phyloP scores from a whole-genome alignment of 345 rosid genomes.

The Moricandia moricandioides region DNA sequence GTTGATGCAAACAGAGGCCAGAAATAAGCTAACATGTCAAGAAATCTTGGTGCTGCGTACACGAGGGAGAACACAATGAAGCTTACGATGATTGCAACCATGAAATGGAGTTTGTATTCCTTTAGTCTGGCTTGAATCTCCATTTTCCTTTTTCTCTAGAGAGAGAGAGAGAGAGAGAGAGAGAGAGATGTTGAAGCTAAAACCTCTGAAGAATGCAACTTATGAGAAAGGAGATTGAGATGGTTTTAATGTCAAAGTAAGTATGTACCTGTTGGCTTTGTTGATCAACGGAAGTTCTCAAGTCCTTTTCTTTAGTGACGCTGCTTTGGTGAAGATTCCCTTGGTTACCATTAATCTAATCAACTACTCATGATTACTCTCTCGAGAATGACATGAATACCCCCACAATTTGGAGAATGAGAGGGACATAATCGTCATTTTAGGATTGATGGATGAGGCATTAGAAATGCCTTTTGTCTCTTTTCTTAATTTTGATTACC shows the following conservation, averaged over 20 bases:
- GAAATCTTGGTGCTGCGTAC: conserved; percentile 57
- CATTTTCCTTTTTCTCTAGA: conserved; percentile 35
- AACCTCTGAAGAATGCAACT: conserved; percentile 11
- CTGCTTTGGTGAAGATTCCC: conserved; percentile 34
- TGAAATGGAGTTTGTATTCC: conserved; percentile 57
- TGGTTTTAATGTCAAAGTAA: conserved; percentile 14
- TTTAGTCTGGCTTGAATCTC: conserved; percentile 49
- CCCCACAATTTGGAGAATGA: conserved; percentile 3
- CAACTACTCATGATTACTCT: conserved; percentile 25
- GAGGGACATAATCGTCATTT: conserved; percentile 24
- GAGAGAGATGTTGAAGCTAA: conserved; percentile 8
- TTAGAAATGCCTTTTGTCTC: conserved; percentile 26
- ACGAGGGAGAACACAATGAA: conserved; percentile 37
- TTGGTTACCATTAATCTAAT: conserved; percentile 11
- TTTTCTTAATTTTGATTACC: conserved; percentile 30
- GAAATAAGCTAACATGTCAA: conserved; percentile 58
- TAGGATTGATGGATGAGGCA: not conserved
- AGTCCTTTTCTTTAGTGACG: conserved; percentile 31
- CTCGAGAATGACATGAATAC: conserved; percentile 4
- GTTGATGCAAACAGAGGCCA: conserved; percentile 94
- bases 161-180: not conserved
- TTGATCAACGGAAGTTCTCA: conserved; percentile 33
- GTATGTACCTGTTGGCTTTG: conserved; percentile 9
- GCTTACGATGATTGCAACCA: conserved; percentile 35
- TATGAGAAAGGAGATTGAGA: not conserved